Evolutionary conservation across 1,139 yeast species (phyloP).

Genomic region (Debaryomyces sp.): DNA sequence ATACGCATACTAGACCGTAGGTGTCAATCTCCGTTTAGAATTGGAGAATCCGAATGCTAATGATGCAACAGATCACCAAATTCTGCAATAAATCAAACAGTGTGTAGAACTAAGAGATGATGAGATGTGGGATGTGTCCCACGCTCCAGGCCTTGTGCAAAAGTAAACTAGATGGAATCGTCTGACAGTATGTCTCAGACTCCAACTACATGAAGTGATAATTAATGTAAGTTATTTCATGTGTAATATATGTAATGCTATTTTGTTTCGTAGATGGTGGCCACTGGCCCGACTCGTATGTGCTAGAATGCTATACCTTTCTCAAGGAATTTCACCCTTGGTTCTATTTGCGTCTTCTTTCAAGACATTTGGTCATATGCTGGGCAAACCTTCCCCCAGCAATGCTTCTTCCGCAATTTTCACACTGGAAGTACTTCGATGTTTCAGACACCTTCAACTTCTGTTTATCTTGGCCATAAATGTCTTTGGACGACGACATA

Average conservation of each 20-base stretch:
- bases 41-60: too few relatives aligned
- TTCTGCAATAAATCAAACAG: too few relatives aligned
- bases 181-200: not conserved
- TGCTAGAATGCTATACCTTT: not conserved
- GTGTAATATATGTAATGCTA: not conserved
- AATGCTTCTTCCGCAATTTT: constrained; percentile 79
- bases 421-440: constrained; percentile 69
- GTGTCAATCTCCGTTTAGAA: too few relatives aligned
- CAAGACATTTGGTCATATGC: constrained; percentile 86
- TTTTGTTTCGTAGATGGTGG: not conserved
- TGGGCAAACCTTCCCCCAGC: constrained; percentile 93
- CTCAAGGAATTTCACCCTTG: not conserved
- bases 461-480: constrained; percentile 44
- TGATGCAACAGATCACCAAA: too few relatives aligned
- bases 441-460: constrained; percentile 43
- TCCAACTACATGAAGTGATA: not conserved
- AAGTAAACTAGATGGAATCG: too few relatives aligned
- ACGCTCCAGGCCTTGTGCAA: too few relatives aligned
- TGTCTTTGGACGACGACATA: constrained; percentile 29
- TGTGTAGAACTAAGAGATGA: too few relatives aligned
- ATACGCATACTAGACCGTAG: too few relatives aligned
- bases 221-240: not conserved
- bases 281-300: not conserved
- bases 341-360: constrained; percentile 29
- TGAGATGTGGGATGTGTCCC: too few relatives aligned